Conservation (phyloP, 805 yeast genomes). For the Candida germanica region DNA sequence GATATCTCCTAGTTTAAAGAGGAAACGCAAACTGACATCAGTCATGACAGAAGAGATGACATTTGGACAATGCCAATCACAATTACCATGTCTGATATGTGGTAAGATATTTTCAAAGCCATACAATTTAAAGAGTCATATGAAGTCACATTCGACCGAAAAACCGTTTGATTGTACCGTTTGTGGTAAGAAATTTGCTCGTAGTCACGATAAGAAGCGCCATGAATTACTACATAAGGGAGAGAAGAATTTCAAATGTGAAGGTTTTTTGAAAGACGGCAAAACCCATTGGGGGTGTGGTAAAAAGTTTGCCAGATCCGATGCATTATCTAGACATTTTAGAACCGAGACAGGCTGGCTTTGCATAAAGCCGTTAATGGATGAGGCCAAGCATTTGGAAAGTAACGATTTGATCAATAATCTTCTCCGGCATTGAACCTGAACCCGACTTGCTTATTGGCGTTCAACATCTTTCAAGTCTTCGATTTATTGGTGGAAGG, state of each 20-base stretch:
- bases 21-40: constrained; percentile 21
- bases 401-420: constrained; percentile 12
- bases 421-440: constrained; percentile 4
- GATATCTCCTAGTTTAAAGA: constrained; percentile 27
- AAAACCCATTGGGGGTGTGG: constrained; percentile 72
- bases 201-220: constrained; percentile 73
- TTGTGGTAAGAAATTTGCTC: constrained; percentile 68
- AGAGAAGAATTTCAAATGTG: constrained; percentile 64
- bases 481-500: no score
- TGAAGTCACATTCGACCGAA: constrained; percentile 58
- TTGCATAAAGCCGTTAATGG: constrained; percentile 64
- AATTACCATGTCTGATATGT: constrained; percentile 39
- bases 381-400: constrained; percentile 46
- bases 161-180: constrained; percentile 65
- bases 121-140: constrained; percentile 49
- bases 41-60: background rate
- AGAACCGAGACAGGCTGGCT: constrained; percentile 71
- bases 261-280: constrained; percentile 57
- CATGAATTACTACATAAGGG: constrained; percentile 78
- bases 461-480: no score
- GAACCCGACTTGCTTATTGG: no score
- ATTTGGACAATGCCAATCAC: constrained; percentile 1
- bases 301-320: constrained; percentile 69
- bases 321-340: constrained; percentile 74
- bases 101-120: constrained; percentile 47